A percentile compares a stretch with the other conserved stretches of the same genome.
These are phyloP conservation scores for Candida albicans DNA, from an alignment of 1,139 yeast species.

Conservation along the genomic window DNA sequence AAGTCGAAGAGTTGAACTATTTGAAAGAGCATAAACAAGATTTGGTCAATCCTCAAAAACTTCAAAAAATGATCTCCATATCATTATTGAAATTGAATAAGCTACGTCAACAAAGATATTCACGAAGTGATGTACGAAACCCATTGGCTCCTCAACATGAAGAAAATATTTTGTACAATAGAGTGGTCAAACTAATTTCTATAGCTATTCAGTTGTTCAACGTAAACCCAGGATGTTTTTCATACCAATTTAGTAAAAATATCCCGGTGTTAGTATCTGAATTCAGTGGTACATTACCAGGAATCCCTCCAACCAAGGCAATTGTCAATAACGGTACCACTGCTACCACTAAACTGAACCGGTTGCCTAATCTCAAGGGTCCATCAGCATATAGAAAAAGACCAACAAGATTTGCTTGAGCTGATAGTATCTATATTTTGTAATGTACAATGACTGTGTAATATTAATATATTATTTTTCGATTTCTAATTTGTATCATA, in stretches of 20 bases:
- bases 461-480: neutral
- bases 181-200: constrained; percentile 34
- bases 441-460: constrained; percentile 4
- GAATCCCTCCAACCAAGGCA: constrained; percentile 31
- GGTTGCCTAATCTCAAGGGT: constrained; percentile 44
- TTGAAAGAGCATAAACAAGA: constrained; percentile 28
- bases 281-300: constrained; percentile 81
- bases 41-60: constrained; percentile 27
- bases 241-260: constrained; percentile 38
- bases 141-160: constrained; percentile 28
- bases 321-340: neutral
- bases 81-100: constrained; percentile 59
- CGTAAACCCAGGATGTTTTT: constrained; percentile 29
- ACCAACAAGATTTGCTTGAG: constrained; percentile 18
- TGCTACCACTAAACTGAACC: constrained; percentile 16
- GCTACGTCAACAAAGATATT: constrained; percentile 60
- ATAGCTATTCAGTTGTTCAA: constrained; percentile 32
- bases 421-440: neutral
- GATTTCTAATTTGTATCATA: neutral
- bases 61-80: constrained; percentile 56
- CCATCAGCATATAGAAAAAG: constrained; percentile 33
- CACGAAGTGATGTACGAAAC: constrained; percentile 30
- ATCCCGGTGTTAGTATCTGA: constrained; percentile 74
- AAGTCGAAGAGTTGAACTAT: constrained; percentile 24
- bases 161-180: constrained; percentile 43